phyloP scores from a whole-genome alignment of 1,139 yeast species.

The Saccharomyces hybrid region DNA sequence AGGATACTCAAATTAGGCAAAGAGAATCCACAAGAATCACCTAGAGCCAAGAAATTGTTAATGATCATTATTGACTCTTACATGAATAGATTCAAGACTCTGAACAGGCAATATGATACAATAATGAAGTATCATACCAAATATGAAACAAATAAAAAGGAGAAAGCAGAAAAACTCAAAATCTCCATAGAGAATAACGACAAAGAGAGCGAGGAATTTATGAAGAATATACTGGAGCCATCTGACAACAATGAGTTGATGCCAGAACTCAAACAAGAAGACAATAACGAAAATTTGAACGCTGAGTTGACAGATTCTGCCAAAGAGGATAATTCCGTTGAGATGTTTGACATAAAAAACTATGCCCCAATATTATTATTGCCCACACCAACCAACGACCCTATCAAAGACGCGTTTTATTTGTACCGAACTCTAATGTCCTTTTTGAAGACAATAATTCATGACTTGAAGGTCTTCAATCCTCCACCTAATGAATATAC shows the following conservation, averaged over 20 bases:
- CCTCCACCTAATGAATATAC: slow-evolving; percentile 73
- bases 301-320: slow-evolving; percentile 10
- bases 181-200: slow-evolving; percentile 20
- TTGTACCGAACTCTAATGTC: slow-evolving; percentile 84
- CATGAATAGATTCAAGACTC: slow-evolving; percentile 69
- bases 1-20: slow-evolving; percentile 77
- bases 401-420: slow-evolving; percentile 80
- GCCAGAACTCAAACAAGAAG: slow-evolving; percentile 14
- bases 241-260: slow-evolving; percentile 15
- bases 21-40: slow-evolving; percentile 54
- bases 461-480: slow-evolving; percentile 82
- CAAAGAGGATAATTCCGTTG: slow-evolving; percentile 34
- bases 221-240: slow-evolving; percentile 13
- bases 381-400: slow-evolving; percentile 46
- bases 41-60: slow-evolving; percentile 60
- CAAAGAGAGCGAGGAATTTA: slow-evolving; percentile 24
- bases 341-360: slow-evolving; percentile 42
- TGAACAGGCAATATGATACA: slow-evolving; percentile 64
- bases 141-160: slow-evolving; percentile 38
- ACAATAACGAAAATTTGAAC: slow-evolving; percentile 6
- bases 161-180: slow-evolving; percentile 19
- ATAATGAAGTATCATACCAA: slow-evolving; percentile 57
- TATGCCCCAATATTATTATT: slow-evolving; percentile 43
- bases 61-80: slow-evolving; percentile 82
- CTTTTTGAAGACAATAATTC: slow-evolving; percentile 81